A percentile compares a stretch with the other conserved stretches of the same genome.
Evolutionary conservation across 257 asterid genomes (phyloP).

Genomic region (Solanum paucissectum): DNA sequence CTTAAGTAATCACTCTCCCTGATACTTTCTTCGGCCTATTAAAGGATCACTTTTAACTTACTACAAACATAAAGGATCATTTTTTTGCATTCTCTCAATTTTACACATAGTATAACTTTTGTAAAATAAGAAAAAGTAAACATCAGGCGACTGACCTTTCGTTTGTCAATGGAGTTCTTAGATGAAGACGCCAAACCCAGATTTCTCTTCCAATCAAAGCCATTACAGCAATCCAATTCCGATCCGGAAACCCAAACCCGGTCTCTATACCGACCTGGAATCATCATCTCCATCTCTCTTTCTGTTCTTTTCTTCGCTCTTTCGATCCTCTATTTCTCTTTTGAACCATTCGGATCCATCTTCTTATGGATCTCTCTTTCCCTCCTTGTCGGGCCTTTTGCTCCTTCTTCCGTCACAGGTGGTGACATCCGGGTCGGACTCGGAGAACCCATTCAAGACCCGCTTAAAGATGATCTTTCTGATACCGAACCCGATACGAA

Average conservation of each 20-base stretch:
- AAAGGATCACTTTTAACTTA: background rate
- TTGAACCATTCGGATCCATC: constrained; percentile 55
- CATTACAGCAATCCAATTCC: constrained; percentile 18
- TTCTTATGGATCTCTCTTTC: constrained; percentile 67
- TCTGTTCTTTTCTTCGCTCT: constrained; percentile 29
- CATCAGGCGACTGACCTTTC: background rate
- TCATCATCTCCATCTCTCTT: constrained; percentile 35
- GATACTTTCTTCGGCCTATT: background rate
- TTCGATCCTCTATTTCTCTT: constrained; percentile 33
- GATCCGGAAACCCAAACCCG: background rate
- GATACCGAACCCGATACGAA: constrained; percentile 14
- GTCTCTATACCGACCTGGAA: constrained; percentile 43
- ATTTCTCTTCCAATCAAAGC: constrained; percentile 65
- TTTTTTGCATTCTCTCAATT: background rate
- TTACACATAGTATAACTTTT: background rate
- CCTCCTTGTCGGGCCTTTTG: constrained; percentile 76
- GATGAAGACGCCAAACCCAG: constrained; percentile 84
- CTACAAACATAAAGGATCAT: background rate
- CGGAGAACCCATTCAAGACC: constrained; percentile 46
- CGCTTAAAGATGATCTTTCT: background rate
- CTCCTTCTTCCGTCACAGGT: constrained; percentile 68
- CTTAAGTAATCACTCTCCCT: background rate
- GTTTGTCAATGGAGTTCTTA: constrained; percentile 58
- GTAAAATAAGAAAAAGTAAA: background rate
- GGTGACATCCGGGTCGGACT: constrained; percentile 89